Percentiles rank a stretch among this genome's conserved stretches.
Conservation (phyloP, 805 yeast genomes). For the Yarrowia divulgata region DNA sequence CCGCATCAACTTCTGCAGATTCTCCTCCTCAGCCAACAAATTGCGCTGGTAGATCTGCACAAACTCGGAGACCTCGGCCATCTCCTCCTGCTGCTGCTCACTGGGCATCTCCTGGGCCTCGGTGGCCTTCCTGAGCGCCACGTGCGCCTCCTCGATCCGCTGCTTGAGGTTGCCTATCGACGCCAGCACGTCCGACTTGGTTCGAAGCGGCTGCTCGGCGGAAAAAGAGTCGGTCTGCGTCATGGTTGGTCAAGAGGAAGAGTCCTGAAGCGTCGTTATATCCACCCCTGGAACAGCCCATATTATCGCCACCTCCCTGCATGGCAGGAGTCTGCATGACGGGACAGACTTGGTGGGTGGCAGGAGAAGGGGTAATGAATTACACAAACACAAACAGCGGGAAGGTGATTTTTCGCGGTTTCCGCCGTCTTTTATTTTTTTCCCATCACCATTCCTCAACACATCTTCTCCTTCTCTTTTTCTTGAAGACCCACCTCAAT, state of each 20-base stretch:
- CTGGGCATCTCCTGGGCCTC: background rate
- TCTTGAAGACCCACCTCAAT: too few relatives aligned
- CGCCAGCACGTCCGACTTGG: constrained; percentile 16
- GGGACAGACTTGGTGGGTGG: background rate
- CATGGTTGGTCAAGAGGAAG: background rate
- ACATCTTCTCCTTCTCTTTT: too few relatives aligned
- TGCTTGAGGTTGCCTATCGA: constrained; percentile 21
- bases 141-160: constrained; percentile 5
- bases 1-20: background rate
- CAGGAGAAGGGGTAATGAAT: too few relatives aligned
- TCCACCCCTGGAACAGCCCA: constrained; percentile 18
- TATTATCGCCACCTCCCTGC: constrained; percentile 20
- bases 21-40: constrained; percentile 1
- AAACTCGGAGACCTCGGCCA: constrained; percentile 16
- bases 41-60: constrained; percentile 9
- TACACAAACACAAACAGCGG: too few relatives aligned
- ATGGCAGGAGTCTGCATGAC: constrained; percentile 21
- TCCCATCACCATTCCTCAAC: too few relatives aligned
- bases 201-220: constrained; percentile 3
- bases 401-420: too few relatives aligned
- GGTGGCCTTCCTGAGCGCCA: background rate
- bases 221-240: background rate
- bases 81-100: constrained; percentile 13
- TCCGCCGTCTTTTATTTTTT: too few relatives aligned
- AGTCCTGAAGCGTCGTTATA: background rate